A percentile compares a stretch with the other conserved stretches of the same genome.
These are phyloP conservation scores for Phytopythium ostracodes DNA, from an alignment of 352 stramenopile species.

Conservation along the genomic window DNA sequence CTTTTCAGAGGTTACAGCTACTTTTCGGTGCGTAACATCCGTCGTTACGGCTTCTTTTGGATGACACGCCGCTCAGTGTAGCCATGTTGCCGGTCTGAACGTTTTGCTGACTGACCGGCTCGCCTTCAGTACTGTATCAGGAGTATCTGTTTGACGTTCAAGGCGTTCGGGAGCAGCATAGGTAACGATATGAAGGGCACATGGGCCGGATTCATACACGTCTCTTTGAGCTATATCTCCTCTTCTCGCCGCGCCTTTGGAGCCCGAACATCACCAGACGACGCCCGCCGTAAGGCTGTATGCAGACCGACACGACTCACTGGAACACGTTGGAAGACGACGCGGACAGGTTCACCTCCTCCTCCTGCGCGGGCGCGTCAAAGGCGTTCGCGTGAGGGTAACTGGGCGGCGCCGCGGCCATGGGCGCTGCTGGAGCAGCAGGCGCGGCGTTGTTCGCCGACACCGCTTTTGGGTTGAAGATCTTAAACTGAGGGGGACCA, in stretches of 20 bases:
- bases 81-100: background rate
- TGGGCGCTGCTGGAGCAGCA: constrained; percentile 14
- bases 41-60: background rate
- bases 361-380: constrained; percentile 32
- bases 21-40: background rate
- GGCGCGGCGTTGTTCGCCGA: constrained; percentile 19
- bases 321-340: constrained; percentile 60
- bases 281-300: background rate
- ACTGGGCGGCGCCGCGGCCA: constrained; percentile 7
- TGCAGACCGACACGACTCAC: constrained; percentile 19
- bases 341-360: constrained; percentile 75
- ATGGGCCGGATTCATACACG: background rate
- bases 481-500: constrained; percentile 78
- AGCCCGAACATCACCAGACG: background rate
- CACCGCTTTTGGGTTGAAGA: constrained; percentile 81
- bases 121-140: no score
- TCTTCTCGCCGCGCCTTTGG: no score
- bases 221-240: background rate
- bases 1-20: background rate
- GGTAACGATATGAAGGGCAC: background rate
- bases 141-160: no score
- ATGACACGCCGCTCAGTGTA: background rate
- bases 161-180: no score
- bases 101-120: background rate
- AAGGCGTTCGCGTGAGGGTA: constrained; percentile 10